Evolutionary conservation across 2,329 filamentous ascomycete species (phyloP).

Genomic region (Drechslerella coelobrocha): DNA sequence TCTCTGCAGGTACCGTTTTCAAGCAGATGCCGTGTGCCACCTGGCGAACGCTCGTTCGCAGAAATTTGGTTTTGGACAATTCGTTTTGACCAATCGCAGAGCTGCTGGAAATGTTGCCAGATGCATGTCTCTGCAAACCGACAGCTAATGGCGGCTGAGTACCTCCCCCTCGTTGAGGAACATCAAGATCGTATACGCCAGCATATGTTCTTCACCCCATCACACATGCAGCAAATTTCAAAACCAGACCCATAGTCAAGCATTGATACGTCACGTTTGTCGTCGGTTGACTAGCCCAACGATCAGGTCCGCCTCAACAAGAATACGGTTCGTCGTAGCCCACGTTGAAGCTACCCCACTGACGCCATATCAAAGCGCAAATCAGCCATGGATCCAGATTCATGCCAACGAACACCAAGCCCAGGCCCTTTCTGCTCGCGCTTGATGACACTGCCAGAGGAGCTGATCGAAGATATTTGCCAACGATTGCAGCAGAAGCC

Average conservation of each 20-base stretch:
- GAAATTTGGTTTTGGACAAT: background rate
- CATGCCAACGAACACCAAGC: background rate
- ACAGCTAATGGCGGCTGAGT: no score
- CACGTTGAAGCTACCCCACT: no score
- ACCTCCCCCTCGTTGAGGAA: no score
- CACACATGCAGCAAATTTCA: no score
- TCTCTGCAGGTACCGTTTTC: constrained; percentile 49
- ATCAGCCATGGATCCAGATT: constrained; percentile 11
- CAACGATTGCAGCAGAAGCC: background rate
- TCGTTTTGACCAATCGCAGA: constrained; percentile 1
- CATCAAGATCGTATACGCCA: no score
- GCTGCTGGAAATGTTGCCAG: background rate
- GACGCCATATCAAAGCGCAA: background rate
- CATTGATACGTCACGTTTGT: no score
- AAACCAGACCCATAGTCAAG: no score
- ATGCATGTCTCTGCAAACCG: no score
- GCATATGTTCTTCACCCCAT: no score
- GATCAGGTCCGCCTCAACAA: no score
- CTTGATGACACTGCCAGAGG: constrained; percentile 25
- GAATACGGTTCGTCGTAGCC: no score
- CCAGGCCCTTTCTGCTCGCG: background rate
- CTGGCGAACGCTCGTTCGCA: constrained; percentile 15
- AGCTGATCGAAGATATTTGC: constrained; percentile 35
- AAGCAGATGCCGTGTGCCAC: constrained; percentile 37
- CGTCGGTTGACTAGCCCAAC: no score